These are phyloP conservation scores for Thielaviopsis euricoi DNA, from an alignment of 2,329 filamentous ascomycete species.

Conservation along the genomic window DNA sequence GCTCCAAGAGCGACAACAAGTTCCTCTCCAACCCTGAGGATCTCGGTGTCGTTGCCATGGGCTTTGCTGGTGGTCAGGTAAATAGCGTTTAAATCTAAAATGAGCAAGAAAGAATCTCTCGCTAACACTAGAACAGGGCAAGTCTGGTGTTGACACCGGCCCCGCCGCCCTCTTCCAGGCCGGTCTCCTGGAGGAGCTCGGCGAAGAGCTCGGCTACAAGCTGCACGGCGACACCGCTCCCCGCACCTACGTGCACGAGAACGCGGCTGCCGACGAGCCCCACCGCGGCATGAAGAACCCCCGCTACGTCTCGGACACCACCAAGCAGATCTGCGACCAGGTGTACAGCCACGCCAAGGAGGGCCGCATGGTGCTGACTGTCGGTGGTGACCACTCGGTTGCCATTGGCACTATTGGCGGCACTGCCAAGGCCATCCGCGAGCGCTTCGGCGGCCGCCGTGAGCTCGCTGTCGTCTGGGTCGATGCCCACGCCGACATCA, in stretches of 20 bases:
- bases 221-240: slow-evolving; percentile 71
- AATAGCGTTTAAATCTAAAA: slow-evolving; percentile 3
- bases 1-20: slow-evolving; percentile 41
- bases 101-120: slow-evolving; percentile 3
- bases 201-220: slow-evolving; percentile 73
- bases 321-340: slow-evolving; percentile 59
- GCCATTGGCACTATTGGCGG: slow-evolving; percentile 88
- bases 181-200: slow-evolving; percentile 70
- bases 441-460: slow-evolving; percentile 50
- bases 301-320: slow-evolving; percentile 70
- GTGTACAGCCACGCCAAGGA: slow-evolving; percentile 73
- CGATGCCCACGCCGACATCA: slow-evolving; percentile 95
- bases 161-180: slow-evolving; percentile 78
- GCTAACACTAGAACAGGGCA: slow-evolving; percentile 40
- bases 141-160: slow-evolving; percentile 79
- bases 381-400: slow-evolving; percentile 92
- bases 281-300: slow-evolving; percentile 93
- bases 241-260: slow-evolving; percentile 63
- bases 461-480: slow-evolving; percentile 98
- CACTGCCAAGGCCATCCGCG: slow-evolving; percentile 68
- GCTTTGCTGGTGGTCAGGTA: slow-evolving; percentile 94
- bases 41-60: slow-evolving; percentile 82
- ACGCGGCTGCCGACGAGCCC: slow-evolving; percentile 56
- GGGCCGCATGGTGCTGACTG: slow-evolving; percentile 77
- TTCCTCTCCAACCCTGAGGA: slow-evolving; percentile 69